phyloP scores from a whole-genome alignment of 208 protist genomes.

The Leishmania braziliensis region DNA sequence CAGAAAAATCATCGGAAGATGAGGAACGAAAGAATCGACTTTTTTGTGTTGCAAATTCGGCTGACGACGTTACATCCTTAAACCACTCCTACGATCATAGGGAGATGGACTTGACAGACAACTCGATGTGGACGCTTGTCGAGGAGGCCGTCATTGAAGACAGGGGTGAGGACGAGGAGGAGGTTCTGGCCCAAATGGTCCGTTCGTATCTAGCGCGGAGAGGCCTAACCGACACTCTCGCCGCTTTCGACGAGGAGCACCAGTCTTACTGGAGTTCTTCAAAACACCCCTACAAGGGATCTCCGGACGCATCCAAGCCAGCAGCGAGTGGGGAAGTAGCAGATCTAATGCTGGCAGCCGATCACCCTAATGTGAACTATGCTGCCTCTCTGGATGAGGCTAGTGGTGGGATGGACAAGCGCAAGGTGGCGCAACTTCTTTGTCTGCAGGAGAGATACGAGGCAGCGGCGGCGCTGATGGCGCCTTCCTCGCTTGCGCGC shows the following conservation, averaged over 20 bases:
- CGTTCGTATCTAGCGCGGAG: slow-evolving; percentile 66
- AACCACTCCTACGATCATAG: too few relatives aligned
- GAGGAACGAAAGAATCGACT: neutral
- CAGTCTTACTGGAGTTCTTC: neutral
- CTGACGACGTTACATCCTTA: neutral
- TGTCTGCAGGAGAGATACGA: slow-evolving; percentile 54
- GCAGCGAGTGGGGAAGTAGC: neutral
- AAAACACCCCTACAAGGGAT: neutral
- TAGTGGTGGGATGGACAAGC: slow-evolving; percentile 25
- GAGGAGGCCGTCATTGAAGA: slow-evolving; percentile 78
- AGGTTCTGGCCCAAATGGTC: slow-evolving; percentile 50
- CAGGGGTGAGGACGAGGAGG: slow-evolving; percentile 65
- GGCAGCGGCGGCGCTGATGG: slow-evolving; percentile 53
- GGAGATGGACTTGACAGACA: slow-evolving; percentile 25
- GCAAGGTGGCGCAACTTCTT: slow-evolving; percentile 59
- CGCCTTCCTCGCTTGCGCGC: slow-evolving; percentile 40
- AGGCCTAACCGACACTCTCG: slow-evolving; percentile 66
- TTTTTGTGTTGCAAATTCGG: neutral
- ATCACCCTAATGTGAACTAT: neutral
- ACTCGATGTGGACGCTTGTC: slow-evolving; percentile 51
- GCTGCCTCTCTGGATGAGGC: neutral
- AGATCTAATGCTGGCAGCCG: neutral
- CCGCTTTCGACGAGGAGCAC: slow-evolving; percentile 42
- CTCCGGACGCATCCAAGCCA: neutral
- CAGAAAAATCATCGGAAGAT: neutral